Percentiles rank a stretch among this genome's conserved stretches.
Evolutionary conservation across 768 basidiomycete species (phyloP).

Genomic region (Suillus subalutaceus): DNA sequence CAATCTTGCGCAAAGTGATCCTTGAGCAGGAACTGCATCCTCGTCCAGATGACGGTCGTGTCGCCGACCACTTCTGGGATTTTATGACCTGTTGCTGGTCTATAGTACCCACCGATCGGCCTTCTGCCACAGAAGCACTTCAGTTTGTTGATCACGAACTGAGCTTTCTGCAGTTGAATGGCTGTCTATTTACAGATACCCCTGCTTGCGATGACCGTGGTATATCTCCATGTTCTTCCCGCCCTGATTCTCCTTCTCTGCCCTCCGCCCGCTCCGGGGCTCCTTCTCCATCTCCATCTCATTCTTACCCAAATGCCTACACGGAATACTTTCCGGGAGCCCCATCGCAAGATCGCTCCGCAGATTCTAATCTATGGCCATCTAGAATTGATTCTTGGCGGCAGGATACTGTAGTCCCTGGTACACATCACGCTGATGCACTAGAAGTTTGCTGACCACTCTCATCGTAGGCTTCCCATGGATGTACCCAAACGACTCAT

Average conservation of each 20-base stretch:
- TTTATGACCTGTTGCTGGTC: neutral
- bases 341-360: neutral
- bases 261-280: too few species aligned
- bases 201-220: neutral
- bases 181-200: neutral
- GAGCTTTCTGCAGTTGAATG: neutral
- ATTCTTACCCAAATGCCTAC: neutral
- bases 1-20: neutral
- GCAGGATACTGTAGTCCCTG: slow-evolving; percentile 57
- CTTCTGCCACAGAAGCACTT: neutral
- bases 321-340: neutral
- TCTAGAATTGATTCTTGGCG: slow-evolving; percentile 52
- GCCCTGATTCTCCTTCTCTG: neutral
- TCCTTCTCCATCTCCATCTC: neutral
- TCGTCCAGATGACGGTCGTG: neutral
- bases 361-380: neutral
- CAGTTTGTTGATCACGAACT: neutral
- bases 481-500: too few species aligned
- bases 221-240: neutral
- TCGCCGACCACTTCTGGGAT: neutral
- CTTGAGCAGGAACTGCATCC: neutral
- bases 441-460: neutral
- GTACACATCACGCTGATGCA: slow-evolving; percentile 35
- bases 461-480: neutral
- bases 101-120: neutral